Base-by-base conservation (phyloP, 2,329 filamentous ascomycete genomes). In the Claviceps sp. region DNA sequence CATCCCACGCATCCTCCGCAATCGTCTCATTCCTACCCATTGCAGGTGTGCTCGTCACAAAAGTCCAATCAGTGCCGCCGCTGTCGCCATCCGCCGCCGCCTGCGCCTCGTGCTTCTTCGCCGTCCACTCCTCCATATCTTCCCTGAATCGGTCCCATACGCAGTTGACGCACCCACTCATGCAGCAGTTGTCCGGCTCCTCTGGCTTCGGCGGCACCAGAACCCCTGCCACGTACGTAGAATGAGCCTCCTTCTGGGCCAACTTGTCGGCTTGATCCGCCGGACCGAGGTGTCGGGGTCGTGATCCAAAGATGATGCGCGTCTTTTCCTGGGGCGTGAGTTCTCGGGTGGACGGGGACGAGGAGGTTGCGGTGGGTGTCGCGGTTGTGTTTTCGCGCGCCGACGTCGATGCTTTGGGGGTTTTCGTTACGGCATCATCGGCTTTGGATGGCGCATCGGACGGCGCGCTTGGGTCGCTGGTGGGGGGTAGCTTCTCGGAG, bases 151-250 rank as follows among this genome's bases (percentile, higher is more conserved):
- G 75, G 61, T 96, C 90, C 90, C 90, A 97, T 2, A 97, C 93
- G 67, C 93, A 98, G 66, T 97, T 90, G 48, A 95, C 91, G 65
- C 93, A 98, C 3, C 93, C 93, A 63, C 87, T 93, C 93, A 98
- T 98, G 70, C 93, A 98, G 76, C 93, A 98, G 64, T 98, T 96
- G 62, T 97, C 93, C 3, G 93, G 93, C 68, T 98, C 91, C 47
- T 81, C 77, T 1, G 93, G 93, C 47, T 80, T 79, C 0, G 89
- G 90, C 2, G 93, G 93, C 4, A 97, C 85, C 17, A 81, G 69
- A 1, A 97, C 78, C 3, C 90, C 91, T 1, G 87, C 89, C 52
- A 96, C 73, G 55, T 81, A 73, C 8, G 73, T 78, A 48, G 81
- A 81, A 55, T 78, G 73, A 14, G 75, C 71, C 13, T 80, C 71